phyloP scores from a whole-genome alignment of 2,329 filamentous ascomycete genomes.

The Fusarium lyarnte region DNA sequence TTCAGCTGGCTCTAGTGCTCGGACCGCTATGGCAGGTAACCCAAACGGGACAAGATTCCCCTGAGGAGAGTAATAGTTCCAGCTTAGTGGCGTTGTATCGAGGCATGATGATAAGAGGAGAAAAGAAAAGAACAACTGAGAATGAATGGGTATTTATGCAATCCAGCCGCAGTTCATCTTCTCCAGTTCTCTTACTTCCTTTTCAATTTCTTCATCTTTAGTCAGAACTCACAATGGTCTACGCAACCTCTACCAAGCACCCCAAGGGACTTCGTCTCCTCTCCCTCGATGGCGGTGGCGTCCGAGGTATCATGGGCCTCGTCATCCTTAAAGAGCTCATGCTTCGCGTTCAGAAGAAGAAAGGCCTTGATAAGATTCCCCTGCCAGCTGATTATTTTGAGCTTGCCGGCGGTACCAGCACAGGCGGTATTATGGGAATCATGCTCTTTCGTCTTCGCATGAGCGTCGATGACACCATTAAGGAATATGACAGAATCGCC shows the following conservation, averaged over 20 bases:
- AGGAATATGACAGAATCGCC: conserved; percentile 29
- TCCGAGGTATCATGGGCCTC: conserved; percentile 11
- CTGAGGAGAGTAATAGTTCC: not conserved
- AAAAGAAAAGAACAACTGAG: rapidly evolving
- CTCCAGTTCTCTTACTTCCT: rapidly evolving
- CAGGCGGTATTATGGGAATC: conserved; percentile 29
- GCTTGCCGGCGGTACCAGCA: conserved; percentile 30
- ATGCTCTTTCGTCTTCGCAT: conserved; percentile 37
- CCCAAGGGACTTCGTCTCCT: conserved; percentile 6
- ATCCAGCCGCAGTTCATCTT: rapidly evolving
- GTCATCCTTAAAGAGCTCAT: conserved; percentile 14
- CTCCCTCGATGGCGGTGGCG: not conserved
- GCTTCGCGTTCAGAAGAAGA: not conserved
- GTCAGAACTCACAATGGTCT: not conserved
- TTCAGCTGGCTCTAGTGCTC: not conserved
- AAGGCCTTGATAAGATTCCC: not conserved
- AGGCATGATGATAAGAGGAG: not conserved
- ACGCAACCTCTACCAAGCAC: not conserved
- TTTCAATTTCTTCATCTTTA: not conserved
- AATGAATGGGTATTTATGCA: not conserved
- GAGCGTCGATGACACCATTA: conserved; percentile 25
- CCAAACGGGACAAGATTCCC: not conserved
- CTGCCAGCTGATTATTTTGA: conserved; percentile 29
- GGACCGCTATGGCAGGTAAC: not conserved
- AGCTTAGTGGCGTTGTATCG: not conserved